Evolutionary conservation across 495 filamentous ascomycete species (phyloP), one percentile per base, ranked within the genome.

Genomic region (Cercophora samala): DNA sequence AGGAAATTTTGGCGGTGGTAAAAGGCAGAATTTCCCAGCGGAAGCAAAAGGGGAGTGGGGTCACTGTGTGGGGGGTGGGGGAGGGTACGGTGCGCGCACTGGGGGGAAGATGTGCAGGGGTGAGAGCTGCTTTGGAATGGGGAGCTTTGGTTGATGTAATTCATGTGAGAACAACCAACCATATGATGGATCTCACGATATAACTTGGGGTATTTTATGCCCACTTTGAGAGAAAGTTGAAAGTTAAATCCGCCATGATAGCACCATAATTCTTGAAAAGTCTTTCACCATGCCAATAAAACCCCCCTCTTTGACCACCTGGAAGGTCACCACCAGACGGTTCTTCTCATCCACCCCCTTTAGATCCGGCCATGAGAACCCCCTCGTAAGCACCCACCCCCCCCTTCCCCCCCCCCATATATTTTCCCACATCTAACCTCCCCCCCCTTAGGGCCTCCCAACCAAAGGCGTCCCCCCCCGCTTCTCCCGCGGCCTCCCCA

Each of bases 401-500:
- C 52, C 59, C 24, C 22, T 37, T 21, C 4, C 19, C 56, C 21
- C 53, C 29, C 59, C 24, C 60, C 22, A 51, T 63, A 13, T 15
- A 19, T 25, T 58, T n/a, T 32, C 19, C 51, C 51, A 69, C 70
- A 69, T 63, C 73, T 60, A 23, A 21, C 15, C 11, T 68, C 21
- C 17, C 1, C 63, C 29, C 8, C 29, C 29, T 18, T 5, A 96
- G 92, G 93, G 94, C 29, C 85, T 97, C 23, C 95, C 94, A 15
- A 84, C 85, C 69, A 88, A 89, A 53, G 91, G 92, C 59, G 88
- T 88, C 3, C 86, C 96, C 70, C 90, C 89, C 25, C 89, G 91
- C 55, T 89, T 91, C 82, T 92, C 93, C 67, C 88, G 93, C 68
- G 92, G 93, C 24, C 85, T 97, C 9, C 96, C 95, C 2, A 80